Percentiles rank a stretch among this genome's conserved stretches.
These are phyloP conservation scores for Solidago caesia DNA, from an alignment of 129 eudicot species.

Conservation along the genomic window DNA sequence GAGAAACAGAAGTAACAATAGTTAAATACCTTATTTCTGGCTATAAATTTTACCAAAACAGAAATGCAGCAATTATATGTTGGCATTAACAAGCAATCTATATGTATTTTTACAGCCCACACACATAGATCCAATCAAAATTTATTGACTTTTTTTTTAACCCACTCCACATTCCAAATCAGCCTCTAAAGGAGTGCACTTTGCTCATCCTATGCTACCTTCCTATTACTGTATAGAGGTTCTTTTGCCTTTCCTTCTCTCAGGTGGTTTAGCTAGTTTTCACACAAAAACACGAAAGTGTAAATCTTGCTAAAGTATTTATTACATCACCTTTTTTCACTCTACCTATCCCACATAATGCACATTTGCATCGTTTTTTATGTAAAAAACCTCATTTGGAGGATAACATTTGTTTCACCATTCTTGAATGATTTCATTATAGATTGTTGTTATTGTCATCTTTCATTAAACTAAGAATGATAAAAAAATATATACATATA, in stretches of 20 bases:
- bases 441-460: no score
- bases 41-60: neutral
- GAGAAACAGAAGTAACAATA: no score
- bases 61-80: neutral
- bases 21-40: no score
- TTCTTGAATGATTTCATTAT: no score
- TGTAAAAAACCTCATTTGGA: no score
- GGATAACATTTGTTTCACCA: no score
- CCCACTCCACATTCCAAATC: conserved; percentile 45
- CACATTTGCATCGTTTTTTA: neutral
- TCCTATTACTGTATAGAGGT: conserved; percentile 14
- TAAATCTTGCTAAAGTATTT: conserved; percentile 28
- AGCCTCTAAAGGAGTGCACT: conserved; percentile 34
- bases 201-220: conserved; percentile 33
- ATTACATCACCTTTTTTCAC: conserved; percentile 3
- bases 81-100: conserved; percentile 18
- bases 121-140: conserved; percentile 33
- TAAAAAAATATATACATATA: no score
- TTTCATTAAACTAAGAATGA: no score
- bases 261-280: conserved; percentile 35
- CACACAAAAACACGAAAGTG: conserved; percentile 22
- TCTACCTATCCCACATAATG: neutral
- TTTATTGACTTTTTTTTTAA: conserved; percentile 23
- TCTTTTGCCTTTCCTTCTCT: conserved; percentile 11
- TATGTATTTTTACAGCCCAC: neutral